Conservation (phyloP, 805 yeast species). For the Ogataea dorogensis region DNA sequence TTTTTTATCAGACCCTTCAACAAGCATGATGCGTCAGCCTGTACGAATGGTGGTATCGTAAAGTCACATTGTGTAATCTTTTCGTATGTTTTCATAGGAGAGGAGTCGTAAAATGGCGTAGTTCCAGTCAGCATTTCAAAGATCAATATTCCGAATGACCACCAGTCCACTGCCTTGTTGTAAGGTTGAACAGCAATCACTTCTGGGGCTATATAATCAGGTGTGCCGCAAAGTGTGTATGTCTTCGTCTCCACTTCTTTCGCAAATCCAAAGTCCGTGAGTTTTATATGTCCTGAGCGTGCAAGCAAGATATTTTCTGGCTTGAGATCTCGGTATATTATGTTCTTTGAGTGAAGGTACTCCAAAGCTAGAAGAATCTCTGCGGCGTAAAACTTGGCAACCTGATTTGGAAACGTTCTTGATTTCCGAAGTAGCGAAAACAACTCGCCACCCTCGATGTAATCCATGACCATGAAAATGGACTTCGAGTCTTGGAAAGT, state of each 20-base stretch:
- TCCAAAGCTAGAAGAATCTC: slow-evolving; percentile 59
- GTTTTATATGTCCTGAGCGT: slow-evolving; percentile 58
- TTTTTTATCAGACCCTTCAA: slow-evolving; percentile 50
- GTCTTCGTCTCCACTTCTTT: slow-evolving; percentile 60
- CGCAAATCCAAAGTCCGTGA: slow-evolving; percentile 64
- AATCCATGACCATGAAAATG: slow-evolving; percentile 63
- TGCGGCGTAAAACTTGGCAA: slow-evolving; percentile 63
- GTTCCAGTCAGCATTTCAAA: slow-evolving; percentile 63
- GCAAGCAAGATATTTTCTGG: slow-evolving; percentile 60
- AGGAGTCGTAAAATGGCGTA: slow-evolving; percentile 61
- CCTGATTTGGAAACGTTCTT: slow-evolving; percentile 60
- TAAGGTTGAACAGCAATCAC: slow-evolving; percentile 64
- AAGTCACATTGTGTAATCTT: slow-evolving; percentile 54
- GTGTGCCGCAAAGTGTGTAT: slow-evolving; percentile 63
- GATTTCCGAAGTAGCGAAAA: slow-evolving; percentile 55
- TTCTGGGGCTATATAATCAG: slow-evolving; percentile 64
- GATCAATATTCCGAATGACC: slow-evolving; percentile 60
- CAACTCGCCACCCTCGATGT: slow-evolving; percentile 63
- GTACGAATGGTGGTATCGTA: slow-evolving; percentile 52
- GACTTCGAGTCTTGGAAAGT: slow-evolving; percentile 58
- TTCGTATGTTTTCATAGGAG: slow-evolving; percentile 64
- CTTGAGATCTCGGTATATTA: slow-evolving; percentile 58
- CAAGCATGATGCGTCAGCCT: slow-evolving; percentile 52
- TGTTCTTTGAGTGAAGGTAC: slow-evolving; percentile 56
- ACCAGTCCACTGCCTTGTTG: slow-evolving; percentile 64